These are phyloP conservation scores for Penicillium argentinense DNA, from an alignment of 495 filamentous ascomycete genomes.

Conservation along the genomic window DNA sequence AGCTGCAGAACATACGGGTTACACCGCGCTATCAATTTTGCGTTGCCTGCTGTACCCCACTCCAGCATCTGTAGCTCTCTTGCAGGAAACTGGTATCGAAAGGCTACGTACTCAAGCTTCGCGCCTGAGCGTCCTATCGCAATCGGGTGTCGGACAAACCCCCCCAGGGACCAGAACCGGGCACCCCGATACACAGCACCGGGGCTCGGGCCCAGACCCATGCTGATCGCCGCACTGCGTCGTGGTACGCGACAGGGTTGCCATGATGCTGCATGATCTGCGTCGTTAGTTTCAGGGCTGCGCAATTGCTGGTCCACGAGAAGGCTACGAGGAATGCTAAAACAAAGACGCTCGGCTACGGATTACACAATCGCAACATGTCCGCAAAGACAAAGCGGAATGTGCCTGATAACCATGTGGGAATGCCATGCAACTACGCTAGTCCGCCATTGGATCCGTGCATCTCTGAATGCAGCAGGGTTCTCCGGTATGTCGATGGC, in stretches of 20 bases:
- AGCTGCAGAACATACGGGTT: constrained; percentile 20
- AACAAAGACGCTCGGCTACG: too few species aligned
- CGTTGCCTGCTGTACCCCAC: constrained; percentile 6
- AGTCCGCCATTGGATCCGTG: neutral
- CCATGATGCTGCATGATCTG: too few species aligned
- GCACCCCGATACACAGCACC: neutral
- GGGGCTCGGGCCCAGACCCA: neutral
- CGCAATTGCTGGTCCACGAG: too few species aligned
- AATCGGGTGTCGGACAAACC: too few species aligned
- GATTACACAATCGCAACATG: neutral
- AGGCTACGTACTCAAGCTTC: too few species aligned
- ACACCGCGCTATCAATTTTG: constrained; percentile 9
- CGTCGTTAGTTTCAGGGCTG: too few species aligned
- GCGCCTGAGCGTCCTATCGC: too few species aligned
- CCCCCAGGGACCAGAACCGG: too few species aligned
- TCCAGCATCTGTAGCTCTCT: neutral
- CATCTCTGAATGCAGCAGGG: constrained; percentile 3
- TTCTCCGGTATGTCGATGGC: too few species aligned
- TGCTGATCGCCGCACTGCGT: too few species aligned
- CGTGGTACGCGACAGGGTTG: too few species aligned
- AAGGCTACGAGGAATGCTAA: neutral
- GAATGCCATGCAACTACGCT: constrained; percentile 4
- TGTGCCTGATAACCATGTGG: constrained; percentile 10
- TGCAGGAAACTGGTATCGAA: neutral
- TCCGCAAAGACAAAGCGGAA: neutral